Evolutionary conservation across 1,139 yeast genomes (phyloP).

Genomic region (Nakaseomyces bracarensis): DNA sequence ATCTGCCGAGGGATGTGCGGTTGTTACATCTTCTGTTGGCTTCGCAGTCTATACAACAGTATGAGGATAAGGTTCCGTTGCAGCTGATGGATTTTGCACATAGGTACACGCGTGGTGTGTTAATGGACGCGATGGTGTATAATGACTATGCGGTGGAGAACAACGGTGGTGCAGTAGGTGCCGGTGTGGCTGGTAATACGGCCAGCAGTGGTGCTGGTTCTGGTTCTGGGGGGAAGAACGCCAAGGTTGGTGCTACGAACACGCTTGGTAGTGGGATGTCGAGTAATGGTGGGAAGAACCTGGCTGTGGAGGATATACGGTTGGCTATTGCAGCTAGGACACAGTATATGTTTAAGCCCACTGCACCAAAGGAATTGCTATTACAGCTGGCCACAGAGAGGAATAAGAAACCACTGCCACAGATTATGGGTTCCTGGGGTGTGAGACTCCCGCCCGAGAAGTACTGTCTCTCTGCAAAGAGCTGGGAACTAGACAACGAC

Average conservation of each 20-base stretch:
- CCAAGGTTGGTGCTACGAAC: conserved; percentile 9
- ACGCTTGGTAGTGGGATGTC: conserved; percentile 6
- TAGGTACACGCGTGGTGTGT: conserved; percentile 71
- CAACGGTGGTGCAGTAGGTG: conserved; percentile 34
- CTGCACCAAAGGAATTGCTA: conserved; percentile 80
- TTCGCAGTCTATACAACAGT: conserved; percentile 83
- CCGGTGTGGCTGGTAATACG: conserved; percentile 25
- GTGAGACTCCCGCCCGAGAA: conserved; percentile 94
- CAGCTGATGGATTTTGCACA: conserved; percentile 96
- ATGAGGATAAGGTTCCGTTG: conserved; percentile 90
- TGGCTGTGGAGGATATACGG: conserved; percentile 83
- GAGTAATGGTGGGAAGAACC: conserved; percentile 29
- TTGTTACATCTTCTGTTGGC: conserved; percentile 84
- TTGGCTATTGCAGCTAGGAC: conserved; percentile 90
- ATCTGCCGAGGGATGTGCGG: conserved; percentile 80
- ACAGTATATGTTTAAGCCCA: conserved; percentile 88
- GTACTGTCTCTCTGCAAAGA: conserved; percentile 67
- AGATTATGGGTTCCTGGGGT: conserved; percentile 89
- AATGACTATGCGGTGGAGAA: conserved; percentile 65
- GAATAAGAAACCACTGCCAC: conserved; percentile 82
- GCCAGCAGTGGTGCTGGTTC: conserved; percentile 11
- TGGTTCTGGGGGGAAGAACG: conserved; percentile 33
- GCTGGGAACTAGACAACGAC: conserved; percentile 23
- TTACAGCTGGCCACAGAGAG: conserved; percentile 88
- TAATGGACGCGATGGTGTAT: conserved; percentile 82